A percentile compares a stretch with the other conserved stretches of the same genome.
Conservation (phyloP, 2,329 filamentous ascomycete species). For the Alternaria longipes region DNA sequence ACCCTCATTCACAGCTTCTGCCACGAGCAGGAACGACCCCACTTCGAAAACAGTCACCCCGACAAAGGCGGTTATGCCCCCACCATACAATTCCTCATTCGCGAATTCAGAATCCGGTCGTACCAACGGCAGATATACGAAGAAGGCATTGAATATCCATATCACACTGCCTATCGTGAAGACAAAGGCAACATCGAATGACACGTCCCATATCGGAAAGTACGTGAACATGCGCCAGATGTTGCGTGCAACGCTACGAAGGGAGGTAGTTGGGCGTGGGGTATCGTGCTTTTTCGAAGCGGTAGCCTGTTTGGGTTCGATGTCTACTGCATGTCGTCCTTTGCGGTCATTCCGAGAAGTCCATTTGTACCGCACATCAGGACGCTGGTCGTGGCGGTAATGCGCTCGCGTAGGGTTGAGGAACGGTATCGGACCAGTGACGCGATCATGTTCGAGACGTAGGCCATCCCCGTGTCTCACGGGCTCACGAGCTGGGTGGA, state of each 20-base stretch:
- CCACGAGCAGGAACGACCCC: conserved; percentile 69
- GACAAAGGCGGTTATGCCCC: conserved; percentile 71
- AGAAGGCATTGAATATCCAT: conserved; percentile 67
- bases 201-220: conserved; percentile 66
- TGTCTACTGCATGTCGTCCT: conserved; percentile 52
- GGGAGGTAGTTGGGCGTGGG: conserved; percentile 48
- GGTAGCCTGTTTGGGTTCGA: conserved; percentile 25
- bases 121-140: conserved; percentile 68
- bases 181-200: conserved; percentile 62
- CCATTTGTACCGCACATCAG: conserved; percentile 52
- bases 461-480: conserved; percentile 32
- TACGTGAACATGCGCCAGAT: conserved; percentile 60
- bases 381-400: conserved; percentile 30
- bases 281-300: conserved; percentile 32
- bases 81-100: conserved; percentile 63
- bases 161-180: conserved; percentile 62
- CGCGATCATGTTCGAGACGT: conserved; percentile 30
- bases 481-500: conserved; percentile 38
- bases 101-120: conserved; percentile 63
- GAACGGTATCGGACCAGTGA: conserved; percentile 57
- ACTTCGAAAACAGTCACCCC: conserved; percentile 73
- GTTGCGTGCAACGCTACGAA: conserved; percentile 44
- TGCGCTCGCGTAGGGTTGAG: conserved; percentile 59
- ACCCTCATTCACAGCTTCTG: conserved; percentile 76
- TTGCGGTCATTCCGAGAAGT: conserved; percentile 57